A percentile compares a stretch with the other conserved stretches of the same genome.
These are phyloP conservation scores for Cryptosporidium sp. DNA, from an alignment of 169 alveolate species.

Conservation along the genomic window DNA sequence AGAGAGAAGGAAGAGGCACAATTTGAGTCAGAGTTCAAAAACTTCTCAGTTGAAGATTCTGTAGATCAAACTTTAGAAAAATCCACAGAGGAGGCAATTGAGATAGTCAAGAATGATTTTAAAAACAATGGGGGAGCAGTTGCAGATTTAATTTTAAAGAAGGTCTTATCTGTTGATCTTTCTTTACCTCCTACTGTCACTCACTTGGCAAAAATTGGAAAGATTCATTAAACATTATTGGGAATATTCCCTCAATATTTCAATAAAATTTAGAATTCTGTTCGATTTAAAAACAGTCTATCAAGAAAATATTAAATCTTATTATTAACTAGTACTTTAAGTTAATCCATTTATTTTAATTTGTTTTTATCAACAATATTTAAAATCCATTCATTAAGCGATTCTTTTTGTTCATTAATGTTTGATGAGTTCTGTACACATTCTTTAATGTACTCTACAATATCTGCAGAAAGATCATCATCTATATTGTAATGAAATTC, in stretches of 20 bases:
- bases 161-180: conserved; percentile 63
- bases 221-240: neutral
- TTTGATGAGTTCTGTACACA: conserved; percentile 51
- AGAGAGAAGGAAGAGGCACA: conserved; percentile 72
- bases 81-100: conserved; percentile 71
- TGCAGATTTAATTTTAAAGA: conserved; percentile 58
- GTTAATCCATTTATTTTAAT: neutral
- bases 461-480: conserved; percentile 36
- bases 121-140: conserved; percentile 57
- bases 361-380: neutral
- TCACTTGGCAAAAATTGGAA: conserved; percentile 55
- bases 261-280: conserved; percentile 1
- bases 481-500: conserved; percentile 42
- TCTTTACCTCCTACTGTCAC: conserved; percentile 45
- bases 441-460: conserved; percentile 21
- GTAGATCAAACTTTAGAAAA: conserved; percentile 63
- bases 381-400: conserved; percentile 50
- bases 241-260: neutral
- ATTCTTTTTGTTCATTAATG: conserved; percentile 49
- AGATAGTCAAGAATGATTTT: conserved; percentile 55
- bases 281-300: neutral
- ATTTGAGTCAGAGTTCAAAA: conserved; percentile 64
- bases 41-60: conserved; percentile 49
- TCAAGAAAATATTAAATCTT: neutral
- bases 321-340: neutral